Evolutionary conservation across 2,329 filamentous ascomycete genomes (phyloP), one percentile per base, ranked within the genome.

Genomic region (Cytospora chrysosperma): DNA sequence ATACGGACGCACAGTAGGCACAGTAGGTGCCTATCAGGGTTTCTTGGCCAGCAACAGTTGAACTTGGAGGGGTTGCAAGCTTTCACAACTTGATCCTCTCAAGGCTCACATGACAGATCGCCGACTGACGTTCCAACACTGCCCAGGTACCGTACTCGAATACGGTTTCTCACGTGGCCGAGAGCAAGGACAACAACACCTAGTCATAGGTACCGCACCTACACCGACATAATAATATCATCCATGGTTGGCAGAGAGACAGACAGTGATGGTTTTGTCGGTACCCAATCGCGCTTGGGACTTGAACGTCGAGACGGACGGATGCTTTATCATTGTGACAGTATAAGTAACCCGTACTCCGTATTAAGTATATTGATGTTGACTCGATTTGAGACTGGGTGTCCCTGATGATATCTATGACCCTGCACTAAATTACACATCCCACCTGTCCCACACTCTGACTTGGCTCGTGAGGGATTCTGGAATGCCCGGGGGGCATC

Each of bases 381-480:
- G n/a, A n/a, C 21, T n/a, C 26, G 47, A n/a, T 40, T 19, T 28
- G 30, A 40, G 43, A 52, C 30, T 53, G 43, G 56, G 51, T 51
- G 21, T 58, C 28, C 10, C 40, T 19, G 19, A 43, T 43, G 13
- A 21, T 19, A 8, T 21, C 1, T 43, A 21, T 21, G n/a, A 9
- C 49, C 57, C 57, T 53, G 57, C 57, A 53, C 30, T 32, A 43
- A 59, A 59, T 59, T 60, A 60, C 58, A 53, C 51, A 55, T 55
- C 26, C 58, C 50, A 52, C 58, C 30, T 24, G 34, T 54, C 50
- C 58, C 58, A 60, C 58, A 34, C 51, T 19, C 27, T 28, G 32
- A 43, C 21, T 40, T 55, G 51, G 58, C 58, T 34, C 55, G 51
- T 61, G 58, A 54, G 32, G 32, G 37, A n/a, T 40, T 40, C 43